These are phyloP conservation scores for Malassezia japonica DNA, from an alignment of 1,284 basidiomycete genomes.

Conservation along the genomic window DNA sequence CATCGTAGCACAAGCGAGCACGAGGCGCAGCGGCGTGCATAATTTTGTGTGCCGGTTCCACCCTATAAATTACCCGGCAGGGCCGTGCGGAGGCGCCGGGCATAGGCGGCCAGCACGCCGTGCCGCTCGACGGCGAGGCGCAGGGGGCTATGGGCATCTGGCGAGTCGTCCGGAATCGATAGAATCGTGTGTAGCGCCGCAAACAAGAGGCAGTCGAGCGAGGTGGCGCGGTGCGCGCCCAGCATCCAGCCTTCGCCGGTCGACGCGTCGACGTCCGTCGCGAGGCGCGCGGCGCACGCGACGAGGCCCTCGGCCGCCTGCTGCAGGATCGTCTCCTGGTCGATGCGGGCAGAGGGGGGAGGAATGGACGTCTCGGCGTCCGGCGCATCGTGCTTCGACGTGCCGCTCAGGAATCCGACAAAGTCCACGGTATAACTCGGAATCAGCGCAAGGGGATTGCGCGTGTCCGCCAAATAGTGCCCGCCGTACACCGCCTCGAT, in stretches of 20 bases:
- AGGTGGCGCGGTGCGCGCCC: constrained; percentile 5
- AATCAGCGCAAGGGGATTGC: constrained; percentile 11
- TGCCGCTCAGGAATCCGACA: constrained; percentile 11
- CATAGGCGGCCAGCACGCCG: not conserved
- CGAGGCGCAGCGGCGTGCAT: no score
- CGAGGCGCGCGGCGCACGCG: constrained; percentile 11
- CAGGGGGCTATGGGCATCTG: not conserved
- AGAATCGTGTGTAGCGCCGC: constrained; percentile 6
- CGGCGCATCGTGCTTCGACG: not conserved
- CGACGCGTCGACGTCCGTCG: not conserved
- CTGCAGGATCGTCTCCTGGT: constrained; percentile 1
- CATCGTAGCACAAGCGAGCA: no score
- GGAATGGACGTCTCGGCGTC: not conserved
- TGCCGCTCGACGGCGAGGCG: not conserved
- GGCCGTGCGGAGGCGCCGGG: constrained; percentile 5
- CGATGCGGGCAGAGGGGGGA: not conserved
- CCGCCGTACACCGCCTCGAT: constrained; percentile 1
- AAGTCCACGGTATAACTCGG: constrained; percentile 14
- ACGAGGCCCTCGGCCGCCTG: constrained; percentile 8
- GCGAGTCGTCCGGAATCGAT: not conserved
- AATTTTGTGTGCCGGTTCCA: no score
- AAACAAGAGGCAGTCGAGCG: constrained; percentile 12
- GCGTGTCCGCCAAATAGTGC: not conserved
- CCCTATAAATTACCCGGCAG: constrained; percentile 10
- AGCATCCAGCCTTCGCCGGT: constrained; percentile 7